Percentiles rank a stretch among this genome's conserved stretches.
Conservation (phyloP, 225 moss, liverwort and hornwort genomes). For the Sphagnum contortum region DNA sequence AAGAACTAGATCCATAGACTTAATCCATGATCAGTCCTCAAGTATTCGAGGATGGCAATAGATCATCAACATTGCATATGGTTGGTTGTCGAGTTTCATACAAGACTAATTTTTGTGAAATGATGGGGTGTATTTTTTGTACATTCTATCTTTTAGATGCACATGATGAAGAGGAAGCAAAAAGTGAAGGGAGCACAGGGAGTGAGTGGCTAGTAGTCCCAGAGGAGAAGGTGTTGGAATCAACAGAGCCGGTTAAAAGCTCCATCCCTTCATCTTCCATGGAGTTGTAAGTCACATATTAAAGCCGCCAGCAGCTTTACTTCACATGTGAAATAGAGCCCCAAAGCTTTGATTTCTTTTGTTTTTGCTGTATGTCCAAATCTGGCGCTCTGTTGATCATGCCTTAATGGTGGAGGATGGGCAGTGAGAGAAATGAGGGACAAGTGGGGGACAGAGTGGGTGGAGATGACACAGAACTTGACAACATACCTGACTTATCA, state of each 20-base stretch:
- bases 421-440: conserved; percentile 2
- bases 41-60: too few relatives aligned
- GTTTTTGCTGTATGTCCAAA: not conserved
- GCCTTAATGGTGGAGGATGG: not conserved
- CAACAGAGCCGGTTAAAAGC: conserved; percentile 38
- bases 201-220: conserved; percentile 96
- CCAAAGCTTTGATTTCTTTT: conserved; percentile 2
- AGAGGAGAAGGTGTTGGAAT: conserved; percentile 59
- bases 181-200: conserved; percentile 88
- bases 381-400: not conserved
- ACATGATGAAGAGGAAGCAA: conserved; percentile 76
- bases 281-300: conserved; percentile 18
- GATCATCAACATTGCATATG: too few relatives aligned
- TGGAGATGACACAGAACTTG: conserved; percentile 39
- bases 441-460: conserved; percentile 20
- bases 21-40: too few relatives aligned
- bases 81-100: too few relatives aligned
- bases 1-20: too few relatives aligned
- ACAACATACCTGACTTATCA: conserved; percentile 29
- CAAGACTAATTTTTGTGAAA: too few relatives aligned
- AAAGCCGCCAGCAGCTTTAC: not conserved
- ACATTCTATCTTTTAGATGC: conserved; percentile 11
- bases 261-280: conserved; percentile 41
- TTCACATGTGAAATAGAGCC: conserved; percentile 1
- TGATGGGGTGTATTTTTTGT: too few relatives aligned